A percentile compares a stretch with the other conserved stretches of the same genome.
Conservation (phyloP, 108 stramenopile genomes). For the Licmophora abbreviata region DNA sequence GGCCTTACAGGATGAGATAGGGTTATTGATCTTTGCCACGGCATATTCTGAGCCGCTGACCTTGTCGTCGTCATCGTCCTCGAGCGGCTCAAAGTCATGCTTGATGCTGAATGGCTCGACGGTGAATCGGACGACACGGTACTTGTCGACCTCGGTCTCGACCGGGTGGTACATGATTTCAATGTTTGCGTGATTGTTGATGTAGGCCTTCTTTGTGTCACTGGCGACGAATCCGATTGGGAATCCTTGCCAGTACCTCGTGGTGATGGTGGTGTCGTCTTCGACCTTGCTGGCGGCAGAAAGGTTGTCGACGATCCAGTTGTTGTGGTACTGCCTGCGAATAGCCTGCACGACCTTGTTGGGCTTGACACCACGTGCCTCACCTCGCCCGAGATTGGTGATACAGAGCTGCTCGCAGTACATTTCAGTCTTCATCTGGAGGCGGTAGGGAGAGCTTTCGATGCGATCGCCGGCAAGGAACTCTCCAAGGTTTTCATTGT, state of each 20-base stretch:
- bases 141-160: slow-evolving; percentile 61
- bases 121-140: slow-evolving; percentile 88
- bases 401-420: slow-evolving; percentile 91
- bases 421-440: slow-evolving; percentile 93
- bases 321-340: slow-evolving; percentile 90
- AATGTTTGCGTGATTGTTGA: slow-evolving; percentile 95
- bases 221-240: slow-evolving; percentile 84
- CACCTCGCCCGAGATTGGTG: slow-evolving; percentile 59
- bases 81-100: slow-evolving; percentile 72
- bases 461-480: slow-evolving; percentile 96
- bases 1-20: slow-evolving; percentile 49
- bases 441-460: slow-evolving; percentile 91
- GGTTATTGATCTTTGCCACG: slow-evolving; percentile 60
- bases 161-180: slow-evolving; percentile 90
- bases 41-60: slow-evolving; percentile 13
- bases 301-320: slow-evolving; percentile 98
- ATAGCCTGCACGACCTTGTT: slow-evolving; percentile 86
- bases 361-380: slow-evolving; percentile 51
- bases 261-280: slow-evolving; percentile 56
- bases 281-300: slow-evolving; percentile 80
- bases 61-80: slow-evolving; percentile 39
- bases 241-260: slow-evolving; percentile 90
- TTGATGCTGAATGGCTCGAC: slow-evolving; percentile 95
- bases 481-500: slow-evolving; percentile 97
- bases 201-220: slow-evolving; percentile 63